Evolutionary conservation across 164 flowering plant genomes (phyloP).

Genomic region (Platanus orientalis): DNA sequence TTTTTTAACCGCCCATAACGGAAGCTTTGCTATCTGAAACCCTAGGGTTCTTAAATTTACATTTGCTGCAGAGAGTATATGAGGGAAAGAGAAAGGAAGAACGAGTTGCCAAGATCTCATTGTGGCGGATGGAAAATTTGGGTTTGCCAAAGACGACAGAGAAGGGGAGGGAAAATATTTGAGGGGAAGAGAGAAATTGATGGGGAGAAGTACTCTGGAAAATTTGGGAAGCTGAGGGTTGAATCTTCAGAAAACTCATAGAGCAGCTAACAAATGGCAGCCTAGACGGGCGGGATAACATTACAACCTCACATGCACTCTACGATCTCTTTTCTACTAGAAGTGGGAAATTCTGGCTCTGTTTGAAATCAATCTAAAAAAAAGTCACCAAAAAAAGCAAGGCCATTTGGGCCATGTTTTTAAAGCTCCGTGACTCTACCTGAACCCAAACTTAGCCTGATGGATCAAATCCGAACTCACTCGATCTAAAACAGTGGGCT

Average conservation of each 20-base stretch:
- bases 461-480: too few species aligned
- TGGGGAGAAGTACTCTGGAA: conserved; percentile 16
- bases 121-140: background rate
- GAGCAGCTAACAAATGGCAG: background rate
- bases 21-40: conserved; percentile 14
- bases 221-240: conserved; percentile 5
- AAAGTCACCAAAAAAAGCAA: too few species aligned
- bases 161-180: conserved; percentile 4
- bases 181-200: conserved; percentile 6
- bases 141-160: background rate
- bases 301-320: too few species aligned
- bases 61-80: conserved; percentile 10
- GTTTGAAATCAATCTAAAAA: too few species aligned
- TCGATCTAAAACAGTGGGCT: too few species aligned
- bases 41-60: conserved; percentile 10
- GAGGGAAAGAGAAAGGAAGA: conserved; percentile 3
- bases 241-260: conserved; percentile 25
- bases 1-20: conserved; percentile 11
- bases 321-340: too few species aligned
- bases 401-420: too few species aligned
- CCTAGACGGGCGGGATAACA: too few species aligned
- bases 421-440: too few species aligned
- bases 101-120: conserved; percentile 7
- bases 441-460: too few species aligned
- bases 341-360: too few species aligned